Conservation (phyloP, 2,329 filamentous ascomycete genomes). For the Hysterium pulicare region DNA sequence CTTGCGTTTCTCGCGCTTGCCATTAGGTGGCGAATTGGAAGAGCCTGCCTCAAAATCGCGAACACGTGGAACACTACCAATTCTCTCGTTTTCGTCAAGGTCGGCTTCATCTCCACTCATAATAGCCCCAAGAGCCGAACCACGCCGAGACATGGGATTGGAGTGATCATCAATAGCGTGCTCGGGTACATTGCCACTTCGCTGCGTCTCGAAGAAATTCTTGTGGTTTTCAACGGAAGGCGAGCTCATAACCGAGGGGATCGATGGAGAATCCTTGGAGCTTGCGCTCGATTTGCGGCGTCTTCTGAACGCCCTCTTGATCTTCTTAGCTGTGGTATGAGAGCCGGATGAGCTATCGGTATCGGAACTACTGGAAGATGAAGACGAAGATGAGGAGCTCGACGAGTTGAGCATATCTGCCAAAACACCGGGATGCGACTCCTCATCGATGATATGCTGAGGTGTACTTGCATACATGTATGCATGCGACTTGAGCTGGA, state of each 20-base stretch:
- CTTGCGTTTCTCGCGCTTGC: slow-evolving; percentile 40
- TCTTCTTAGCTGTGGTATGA: slow-evolving; percentile 69
- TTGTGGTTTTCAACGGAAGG: slow-evolving; percentile 40
- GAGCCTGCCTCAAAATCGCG: slow-evolving; percentile 49
- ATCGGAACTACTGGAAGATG: slow-evolving; percentile 48
- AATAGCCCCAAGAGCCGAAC: slow-evolving; percentile 38
- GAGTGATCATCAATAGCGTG: slow-evolving; percentile 18
- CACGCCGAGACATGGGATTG: slow-evolving; percentile 27
- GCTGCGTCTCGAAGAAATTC: slow-evolving; percentile 35
- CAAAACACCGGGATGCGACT: slow-evolving; percentile 79
- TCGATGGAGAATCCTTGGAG: slow-evolving; percentile 59
- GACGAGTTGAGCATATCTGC: slow-evolving; percentile 78
- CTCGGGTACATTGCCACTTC: slow-evolving; percentile 17
- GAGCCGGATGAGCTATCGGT: slow-evolving; percentile 66
- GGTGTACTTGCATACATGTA: slow-evolving; percentile 93
- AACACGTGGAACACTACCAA: slow-evolving; percentile 31
- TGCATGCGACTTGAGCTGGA: slow-evolving; percentile 87
- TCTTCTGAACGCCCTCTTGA: slow-evolving; percentile 71
- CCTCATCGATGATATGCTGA: slow-evolving; percentile 88
- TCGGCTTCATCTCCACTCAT: slow-evolving; percentile 55
- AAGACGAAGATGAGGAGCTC: slow-evolving; percentile 51
- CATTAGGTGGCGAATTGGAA: slow-evolving; percentile 29
- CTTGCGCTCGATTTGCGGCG: slow-evolving; percentile 74
- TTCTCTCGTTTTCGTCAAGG: slow-evolving; percentile 40
- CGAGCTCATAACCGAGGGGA: slow-evolving; percentile 45